Base-by-base conservation (phyloP, 2,329 filamentous ascomycete species). In the Pseudocercospora cruenta region DNA sequence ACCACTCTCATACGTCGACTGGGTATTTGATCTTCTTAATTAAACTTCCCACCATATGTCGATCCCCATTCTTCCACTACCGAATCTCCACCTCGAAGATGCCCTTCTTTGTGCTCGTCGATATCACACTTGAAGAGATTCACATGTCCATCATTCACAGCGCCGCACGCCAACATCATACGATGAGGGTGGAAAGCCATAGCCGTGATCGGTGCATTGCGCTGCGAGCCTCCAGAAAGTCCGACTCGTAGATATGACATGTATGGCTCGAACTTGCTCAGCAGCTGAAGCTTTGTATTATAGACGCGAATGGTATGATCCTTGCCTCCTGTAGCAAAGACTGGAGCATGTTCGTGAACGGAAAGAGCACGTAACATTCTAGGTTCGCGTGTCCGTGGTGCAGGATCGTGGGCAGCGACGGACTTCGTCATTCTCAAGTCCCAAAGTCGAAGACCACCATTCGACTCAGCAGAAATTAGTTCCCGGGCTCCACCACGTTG, bases 131-230 rank as follows among this genome's bases (percentile, higher is more conserved):
- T 75, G 73, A 94, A 96, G 28, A 98, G 84, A 77, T 96, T 97
- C 75, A 99, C 89, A 77, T 97, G 92, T 67, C 94, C 88, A 76
- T 97, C 94, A 63, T 93, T 92, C 51, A 92, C 85, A 3, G 93
- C 92, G 1, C 94, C 91, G 74, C 91, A 95, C 39, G 93, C 94
- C 68, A 99, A 85, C 79, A 97, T 90, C 81, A 96, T 94, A 60
- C 91, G 88, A 79, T 99, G 95, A 0, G 95, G 95, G 80, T 99
- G 95, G 83, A 98, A 99, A 0, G 94, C 91, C 8, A 94, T 97
- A 39, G 91, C 87, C 2, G 93, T 90, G 71, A 99, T 96, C 1
- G 95, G 91, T 6, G 90, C 88, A 76, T 89, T 93, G 10, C 75
- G 66, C 19, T 71, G 70, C 9, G 63, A 67, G 36, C 36, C 36